Evolutionary conservation across 176 grass and related monocot species (phyloP).

Genomic region (Oryza glaberrima): DNA sequence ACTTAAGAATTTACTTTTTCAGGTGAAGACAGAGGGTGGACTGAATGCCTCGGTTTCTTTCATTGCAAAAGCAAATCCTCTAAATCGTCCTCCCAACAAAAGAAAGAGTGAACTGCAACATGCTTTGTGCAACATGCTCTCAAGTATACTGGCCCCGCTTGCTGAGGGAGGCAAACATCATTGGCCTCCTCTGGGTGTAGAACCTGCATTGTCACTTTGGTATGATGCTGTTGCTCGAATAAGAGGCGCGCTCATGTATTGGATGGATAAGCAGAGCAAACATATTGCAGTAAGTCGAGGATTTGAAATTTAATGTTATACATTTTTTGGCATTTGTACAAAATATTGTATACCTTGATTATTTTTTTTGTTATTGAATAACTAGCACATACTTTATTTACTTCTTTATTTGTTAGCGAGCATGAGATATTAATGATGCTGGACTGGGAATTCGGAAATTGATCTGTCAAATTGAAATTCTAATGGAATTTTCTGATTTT

Average conservation of each 20-base stretch:
- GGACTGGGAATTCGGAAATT: background rate
- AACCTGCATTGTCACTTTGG: slow-evolving; percentile 87
- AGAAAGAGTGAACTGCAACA: slow-evolving; percentile 99
- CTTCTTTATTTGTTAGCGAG: slow-evolving; percentile 18
- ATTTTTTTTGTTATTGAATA: slow-evolving; percentile 15
- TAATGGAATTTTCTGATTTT: background rate
- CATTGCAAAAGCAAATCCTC: slow-evolving; percentile 94
- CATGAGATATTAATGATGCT: slow-evolving; percentile 12
- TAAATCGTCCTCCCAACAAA: slow-evolving; percentile 83
- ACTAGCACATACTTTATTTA: slow-evolving; percentile 18
- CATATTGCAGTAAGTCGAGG: slow-evolving; percentile 87
- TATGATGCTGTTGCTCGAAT: slow-evolving; percentile 92
- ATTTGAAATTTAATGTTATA: slow-evolving; percentile 31
- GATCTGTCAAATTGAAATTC: slow-evolving; percentile 14
- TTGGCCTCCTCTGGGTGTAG: slow-evolving; percentile 94
- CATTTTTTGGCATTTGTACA: slow-evolving; percentile 1
- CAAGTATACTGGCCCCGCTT: slow-evolving; percentile 91
- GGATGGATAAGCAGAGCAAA: slow-evolving; percentile 99
- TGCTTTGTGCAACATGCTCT: slow-evolving; percentile 97
- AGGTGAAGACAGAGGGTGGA: slow-evolving; percentile 87
- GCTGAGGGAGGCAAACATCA: slow-evolving; percentile 81
- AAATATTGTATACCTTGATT: background rate
- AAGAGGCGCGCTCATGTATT: slow-evolving; percentile 84
- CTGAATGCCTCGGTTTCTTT: slow-evolving; percentile 97
- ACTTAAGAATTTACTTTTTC: slow-evolving; percentile 30